phyloP scores from a whole-genome alignment of 139 green algal species.

The Haematococcus lacustris region DNA sequence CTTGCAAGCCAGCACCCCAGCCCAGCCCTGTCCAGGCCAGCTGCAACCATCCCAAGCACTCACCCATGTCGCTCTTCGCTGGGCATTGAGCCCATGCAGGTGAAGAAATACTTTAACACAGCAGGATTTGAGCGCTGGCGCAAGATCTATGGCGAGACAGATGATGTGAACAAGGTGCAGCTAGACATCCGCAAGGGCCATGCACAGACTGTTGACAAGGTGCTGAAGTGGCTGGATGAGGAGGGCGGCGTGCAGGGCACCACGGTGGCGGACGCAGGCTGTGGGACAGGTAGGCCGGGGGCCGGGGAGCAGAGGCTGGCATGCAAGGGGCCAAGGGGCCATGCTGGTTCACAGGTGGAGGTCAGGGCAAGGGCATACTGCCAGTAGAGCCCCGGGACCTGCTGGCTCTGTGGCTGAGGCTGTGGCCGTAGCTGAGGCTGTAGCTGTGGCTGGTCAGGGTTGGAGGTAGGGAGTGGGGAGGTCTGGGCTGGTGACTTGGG shows the following conservation, averaged over 20 bases:
- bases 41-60: neutral
- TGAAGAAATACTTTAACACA: constrained; percentile 95
- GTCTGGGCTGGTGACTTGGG: no score
- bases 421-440: no score
- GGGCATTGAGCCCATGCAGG: constrained; percentile 20
- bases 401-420: no score
- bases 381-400: no score
- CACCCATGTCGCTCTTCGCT: neutral
- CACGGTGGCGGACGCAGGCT: constrained; percentile 85
- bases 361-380: no score
- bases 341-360: no score
- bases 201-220: constrained; percentile 95
- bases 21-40: no score
- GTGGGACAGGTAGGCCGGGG: constrained; percentile 85
- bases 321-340: no score
- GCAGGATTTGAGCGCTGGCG: constrained; percentile 90
- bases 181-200: constrained; percentile 92
- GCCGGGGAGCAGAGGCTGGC: no score
- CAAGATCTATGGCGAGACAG: constrained; percentile 97
- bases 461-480: no score
- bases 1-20: no score
- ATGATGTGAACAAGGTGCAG: constrained; percentile 99
- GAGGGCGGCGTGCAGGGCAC: constrained; percentile 71
- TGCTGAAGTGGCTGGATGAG: constrained; percentile 78
- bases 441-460: no score